These are phyloP conservation scores for Letharia columbiana DNA, from an alignment of 495 filamentous ascomycete genomes.

Conservation along the genomic window DNA sequence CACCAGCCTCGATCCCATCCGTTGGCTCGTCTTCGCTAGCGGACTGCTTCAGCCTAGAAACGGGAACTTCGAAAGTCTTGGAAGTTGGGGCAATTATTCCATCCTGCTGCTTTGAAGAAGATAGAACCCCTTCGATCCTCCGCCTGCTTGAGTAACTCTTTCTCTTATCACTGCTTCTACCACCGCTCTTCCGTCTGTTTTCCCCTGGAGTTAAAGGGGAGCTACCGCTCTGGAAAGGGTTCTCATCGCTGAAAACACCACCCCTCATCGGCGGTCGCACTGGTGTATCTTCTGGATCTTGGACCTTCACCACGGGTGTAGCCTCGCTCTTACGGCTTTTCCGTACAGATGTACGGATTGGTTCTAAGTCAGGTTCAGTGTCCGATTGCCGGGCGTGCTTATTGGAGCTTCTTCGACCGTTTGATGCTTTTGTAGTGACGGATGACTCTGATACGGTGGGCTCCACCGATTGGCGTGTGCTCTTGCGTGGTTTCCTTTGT, in stretches of 20 bases:
- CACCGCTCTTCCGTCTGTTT: slow-evolving; percentile 26
- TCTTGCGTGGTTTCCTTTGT: slow-evolving; percentile 36
- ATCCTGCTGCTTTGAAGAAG: slow-evolving; percentile 29
- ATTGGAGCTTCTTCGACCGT: slow-evolving; percentile 34
- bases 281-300: slow-evolving; percentile 33
- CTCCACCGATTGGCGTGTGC: slow-evolving; percentile 32
- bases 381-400: slow-evolving; percentile 50
- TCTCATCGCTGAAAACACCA: slow-evolving; percentile 73
- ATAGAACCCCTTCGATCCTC: slow-evolving; percentile 27
- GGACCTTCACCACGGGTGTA: slow-evolving; percentile 35
- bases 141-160: slow-evolving; percentile 42
- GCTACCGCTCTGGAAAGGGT: slow-evolving; percentile 88
- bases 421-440: slow-evolving; percentile 27
- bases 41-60: slow-evolving; percentile 25
- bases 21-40: slow-evolving; percentile 34
- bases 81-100: slow-evolving; percentile 32
- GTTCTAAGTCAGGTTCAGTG: slow-evolving; percentile 35
- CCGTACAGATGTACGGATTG: slow-evolving; percentile 36
- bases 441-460: slow-evolving; percentile 37
- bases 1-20: slow-evolving; percentile 51
- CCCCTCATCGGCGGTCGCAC: slow-evolving; percentile 33
- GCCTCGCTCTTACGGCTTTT: slow-evolving; percentile 51
- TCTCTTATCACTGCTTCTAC: slow-evolving; percentile 37
- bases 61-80: slow-evolving; percentile 43
- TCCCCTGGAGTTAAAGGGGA: slow-evolving; percentile 41